Conservation (phyloP, 192 early-diverging fungal genomes). For the Lunasporangiospora selenospora region DNA sequence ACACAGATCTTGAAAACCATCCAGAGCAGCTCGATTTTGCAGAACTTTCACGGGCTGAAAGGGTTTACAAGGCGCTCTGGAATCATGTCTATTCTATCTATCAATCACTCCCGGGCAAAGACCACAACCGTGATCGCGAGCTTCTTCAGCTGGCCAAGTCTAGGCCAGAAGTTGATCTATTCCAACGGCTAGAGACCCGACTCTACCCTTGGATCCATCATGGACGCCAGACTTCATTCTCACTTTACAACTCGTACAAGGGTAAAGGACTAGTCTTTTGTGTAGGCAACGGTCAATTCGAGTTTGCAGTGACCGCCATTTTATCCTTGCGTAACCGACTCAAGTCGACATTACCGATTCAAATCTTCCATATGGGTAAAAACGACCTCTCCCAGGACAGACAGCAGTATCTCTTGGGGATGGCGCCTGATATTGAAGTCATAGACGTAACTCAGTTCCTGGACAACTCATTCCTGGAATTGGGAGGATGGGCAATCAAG, state of each 20-base stretch:
- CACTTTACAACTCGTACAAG: slow-evolving; percentile 5
- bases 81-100: slow-evolving; percentile 53
- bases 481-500: slow-evolving; percentile 68
- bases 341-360: slow-evolving; percentile 62
- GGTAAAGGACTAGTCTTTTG: slow-evolving; percentile 33
- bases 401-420: slow-evolving; percentile 32
- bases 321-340: slow-evolving; percentile 43
- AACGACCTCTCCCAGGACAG: slow-evolving; percentile 46
- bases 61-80: slow-evolving; percentile 52
- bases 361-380: slow-evolving; percentile 63
- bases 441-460: slow-evolving; percentile 48
- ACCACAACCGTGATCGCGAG: neutral
- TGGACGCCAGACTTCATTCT: slow-evolving; percentile 15
- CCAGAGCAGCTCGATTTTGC: slow-evolving; percentile 46
- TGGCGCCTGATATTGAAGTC: slow-evolving; percentile 44
- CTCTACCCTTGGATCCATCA: slow-evolving; percentile 30
- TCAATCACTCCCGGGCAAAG: slow-evolving; percentile 14
- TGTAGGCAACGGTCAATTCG: slow-evolving; percentile 51
- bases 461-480: slow-evolving; percentile 46
- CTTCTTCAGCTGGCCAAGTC: neutral
- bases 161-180: slow-evolving; percentile 5
- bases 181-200: slow-evolving; percentile 9
- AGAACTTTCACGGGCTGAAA: slow-evolving; percentile 36
- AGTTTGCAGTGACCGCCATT: slow-evolving; percentile 47
- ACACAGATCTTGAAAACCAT: slow-evolving; percentile 22